Evolutionary conservation across 1,284 basidiomycete species (phyloP).

Genomic region (Stygiomarasmius scandens): DNA sequence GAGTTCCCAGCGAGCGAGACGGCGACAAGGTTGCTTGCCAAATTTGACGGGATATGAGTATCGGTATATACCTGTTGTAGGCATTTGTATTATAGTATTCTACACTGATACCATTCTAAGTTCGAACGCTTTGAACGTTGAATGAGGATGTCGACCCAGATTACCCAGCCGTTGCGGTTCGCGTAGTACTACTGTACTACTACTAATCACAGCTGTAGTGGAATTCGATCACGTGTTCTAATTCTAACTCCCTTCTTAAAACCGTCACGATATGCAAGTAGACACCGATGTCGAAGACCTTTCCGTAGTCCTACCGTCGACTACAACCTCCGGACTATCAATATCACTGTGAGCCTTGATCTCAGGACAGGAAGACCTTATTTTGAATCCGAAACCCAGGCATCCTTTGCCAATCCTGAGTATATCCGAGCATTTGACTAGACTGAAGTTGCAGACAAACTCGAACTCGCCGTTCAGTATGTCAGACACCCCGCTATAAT

Average conservation of each 20-base stretch:
- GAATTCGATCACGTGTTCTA: not conserved
- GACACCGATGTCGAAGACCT: slow-evolving; percentile 65
- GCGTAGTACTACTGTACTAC: too few relatives aligned
- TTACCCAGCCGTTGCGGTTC: too few relatives aligned
- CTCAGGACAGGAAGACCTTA: not conserved
- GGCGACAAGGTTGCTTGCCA: slow-evolving; percentile 13
- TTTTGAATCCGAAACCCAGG: slow-evolving; percentile 42
- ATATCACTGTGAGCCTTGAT: slow-evolving; percentile 61
- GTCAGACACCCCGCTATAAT: slow-evolving; percentile 19
- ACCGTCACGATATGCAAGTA: slow-evolving; percentile 61
- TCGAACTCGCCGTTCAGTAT: slow-evolving; percentile 66
- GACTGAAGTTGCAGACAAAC: slow-evolving; percentile 76
- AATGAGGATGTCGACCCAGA: too few relatives aligned
- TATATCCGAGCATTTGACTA: slow-evolving; percentile 93
- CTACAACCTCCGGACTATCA: slow-evolving; percentile 68
- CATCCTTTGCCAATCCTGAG: slow-evolving; percentile 97
- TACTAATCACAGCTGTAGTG: too few relatives aligned
- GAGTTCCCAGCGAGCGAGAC: slow-evolving; percentile 25
- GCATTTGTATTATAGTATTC: not conserved
- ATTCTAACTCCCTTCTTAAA: not conserved
- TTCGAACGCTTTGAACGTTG: too few relatives aligned
- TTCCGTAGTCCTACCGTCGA: slow-evolving; percentile 70
- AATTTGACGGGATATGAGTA: not conserved
- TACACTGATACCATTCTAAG: too few relatives aligned
- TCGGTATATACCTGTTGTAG: too few relatives aligned